A percentile compares a stretch with the other conserved stretches of the same genome.
These are phyloP conservation scores for Nemania sp. DNA, from an alignment of 2,329 filamentous ascomycete genomes.

Conservation along the genomic window DNA sequence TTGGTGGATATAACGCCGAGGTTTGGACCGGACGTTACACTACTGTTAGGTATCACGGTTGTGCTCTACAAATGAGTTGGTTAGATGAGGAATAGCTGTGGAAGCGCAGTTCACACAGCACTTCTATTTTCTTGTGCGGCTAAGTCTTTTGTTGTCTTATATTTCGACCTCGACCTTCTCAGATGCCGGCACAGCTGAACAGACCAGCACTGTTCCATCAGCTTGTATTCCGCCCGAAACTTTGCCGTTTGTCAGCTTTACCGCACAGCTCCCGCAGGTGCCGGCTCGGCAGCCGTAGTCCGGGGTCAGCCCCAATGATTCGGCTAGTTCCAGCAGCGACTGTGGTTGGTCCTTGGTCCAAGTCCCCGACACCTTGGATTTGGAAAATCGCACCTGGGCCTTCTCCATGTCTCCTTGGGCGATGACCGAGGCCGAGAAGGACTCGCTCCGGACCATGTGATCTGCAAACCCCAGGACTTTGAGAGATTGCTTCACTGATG, in stretches of 20 bases:
- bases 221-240: conserved; percentile 30
- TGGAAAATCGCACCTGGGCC: conserved; percentile 27
- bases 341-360: conserved; percentile 26
- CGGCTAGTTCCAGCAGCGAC: conserved; percentile 32
- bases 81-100: too few relatives aligned
- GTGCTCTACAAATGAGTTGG: too few relatives aligned
- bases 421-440: conserved; percentile 16
- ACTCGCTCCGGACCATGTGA: conserved; percentile 29
- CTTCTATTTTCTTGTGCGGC: too few relatives aligned
- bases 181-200: conserved; percentile 30
- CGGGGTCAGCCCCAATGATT: conserved; percentile 30
- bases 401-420: conserved; percentile 22
- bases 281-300: conserved; percentile 33
- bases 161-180: conserved; percentile 26
- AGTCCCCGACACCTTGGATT: conserved; percentile 23
- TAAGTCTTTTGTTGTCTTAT: too few relatives aligned
- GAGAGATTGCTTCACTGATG: conserved; percentile 16
- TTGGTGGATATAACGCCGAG: too few relatives aligned
- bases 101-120: too few relatives aligned
- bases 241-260: conserved; percentile 27
- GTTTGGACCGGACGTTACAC: too few relatives aligned
- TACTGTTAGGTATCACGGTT: too few relatives aligned
- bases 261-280: conserved; percentile 31
- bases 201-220: conserved; percentile 31
- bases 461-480: conserved; percentile 9